phyloP scores from a whole-genome alignment of 129 eudicot genomes.

The Saussurea involucrata region DNA sequence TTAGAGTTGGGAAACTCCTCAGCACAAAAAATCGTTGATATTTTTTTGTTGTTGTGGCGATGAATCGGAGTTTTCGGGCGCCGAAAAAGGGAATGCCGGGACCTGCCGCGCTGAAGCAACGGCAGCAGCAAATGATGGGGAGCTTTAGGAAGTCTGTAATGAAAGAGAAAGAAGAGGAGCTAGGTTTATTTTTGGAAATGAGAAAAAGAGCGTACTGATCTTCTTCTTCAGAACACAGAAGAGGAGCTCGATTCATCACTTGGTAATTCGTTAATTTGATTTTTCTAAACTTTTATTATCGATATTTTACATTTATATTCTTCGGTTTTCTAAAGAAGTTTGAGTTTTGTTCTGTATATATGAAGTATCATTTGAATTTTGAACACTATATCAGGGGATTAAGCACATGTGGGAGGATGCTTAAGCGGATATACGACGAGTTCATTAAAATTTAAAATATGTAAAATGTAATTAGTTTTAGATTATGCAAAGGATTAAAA shows the following conservation, averaged over 20 bases:
- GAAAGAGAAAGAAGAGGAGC: conserved; percentile 83
- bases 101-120: conserved; percentile 33
- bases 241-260: conserved; percentile 64
- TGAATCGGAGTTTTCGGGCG: conserved; percentile 83
- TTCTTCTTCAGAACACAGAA: conserved; percentile 57
- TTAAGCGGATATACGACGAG: neutral
- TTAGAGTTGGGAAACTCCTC: conserved; percentile 18
- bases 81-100: conserved; percentile 53
- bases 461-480: neutral
- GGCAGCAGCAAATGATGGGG: conserved; percentile 46
- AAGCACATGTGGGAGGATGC: neutral
- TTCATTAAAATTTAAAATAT: neutral
- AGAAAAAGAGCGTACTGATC: conserved; percentile 66
- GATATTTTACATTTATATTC: too few species aligned
- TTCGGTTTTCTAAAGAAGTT: neutral
- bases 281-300: neutral
- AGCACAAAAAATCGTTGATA: neutral
- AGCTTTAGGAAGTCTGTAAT: conserved; percentile 49
- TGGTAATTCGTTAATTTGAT: conserved; percentile 40
- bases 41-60: conserved; percentile 15
- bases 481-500: neutral
- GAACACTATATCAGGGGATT: neutral
- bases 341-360: neutral
- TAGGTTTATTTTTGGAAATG: conserved; percentile 85
- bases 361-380: neutral